phyloP scores from a whole-genome alignment of 371 early-diverging fungal genomes.

The Syncephalastrum monosporum region DNA sequence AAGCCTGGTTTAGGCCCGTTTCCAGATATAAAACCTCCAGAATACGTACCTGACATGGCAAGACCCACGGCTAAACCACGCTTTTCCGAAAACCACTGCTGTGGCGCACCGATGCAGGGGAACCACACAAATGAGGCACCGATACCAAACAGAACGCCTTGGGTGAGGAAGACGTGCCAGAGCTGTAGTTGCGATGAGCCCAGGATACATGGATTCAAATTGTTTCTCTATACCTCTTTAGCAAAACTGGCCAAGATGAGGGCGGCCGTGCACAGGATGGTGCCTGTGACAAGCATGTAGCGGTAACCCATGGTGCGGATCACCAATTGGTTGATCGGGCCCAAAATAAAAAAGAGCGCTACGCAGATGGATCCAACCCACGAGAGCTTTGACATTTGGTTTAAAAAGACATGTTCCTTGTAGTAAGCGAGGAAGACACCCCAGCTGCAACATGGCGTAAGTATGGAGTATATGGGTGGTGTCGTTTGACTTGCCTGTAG shows the following conservation, averaged over 20 bases:
- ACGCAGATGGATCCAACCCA: conserved; percentile 47
- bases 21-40: no score
- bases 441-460: conserved; percentile 12
- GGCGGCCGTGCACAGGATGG: conserved; percentile 52
- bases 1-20: no score
- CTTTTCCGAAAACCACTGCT: conserved; percentile 69
- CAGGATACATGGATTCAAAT: background rate
- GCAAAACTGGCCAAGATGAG: conserved; percentile 60
- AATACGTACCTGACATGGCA: conserved; percentile 42
- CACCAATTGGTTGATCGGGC: conserved; percentile 42
- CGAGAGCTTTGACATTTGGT: conserved; percentile 29
- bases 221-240: conserved; percentile 21
- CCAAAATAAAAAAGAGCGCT: conserved; percentile 36
- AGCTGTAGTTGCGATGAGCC: conserved; percentile 13
- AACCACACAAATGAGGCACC: conserved; percentile 70
- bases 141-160: conserved; percentile 70
- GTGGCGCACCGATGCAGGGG: conserved; percentile 63
- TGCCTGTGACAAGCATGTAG: conserved; percentile 49
- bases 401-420: conserved; percentile 26
- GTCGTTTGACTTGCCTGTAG: conserved; percentile 17
- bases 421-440: conserved; percentile 35
- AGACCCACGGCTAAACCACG: conserved; percentile 75
- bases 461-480: background rate
- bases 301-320: conserved; percentile 56
- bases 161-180: conserved; percentile 71